phyloP scores from a whole-genome alignment of 164 flowering plant genomes.

The Berberis thunbergii region DNA sequence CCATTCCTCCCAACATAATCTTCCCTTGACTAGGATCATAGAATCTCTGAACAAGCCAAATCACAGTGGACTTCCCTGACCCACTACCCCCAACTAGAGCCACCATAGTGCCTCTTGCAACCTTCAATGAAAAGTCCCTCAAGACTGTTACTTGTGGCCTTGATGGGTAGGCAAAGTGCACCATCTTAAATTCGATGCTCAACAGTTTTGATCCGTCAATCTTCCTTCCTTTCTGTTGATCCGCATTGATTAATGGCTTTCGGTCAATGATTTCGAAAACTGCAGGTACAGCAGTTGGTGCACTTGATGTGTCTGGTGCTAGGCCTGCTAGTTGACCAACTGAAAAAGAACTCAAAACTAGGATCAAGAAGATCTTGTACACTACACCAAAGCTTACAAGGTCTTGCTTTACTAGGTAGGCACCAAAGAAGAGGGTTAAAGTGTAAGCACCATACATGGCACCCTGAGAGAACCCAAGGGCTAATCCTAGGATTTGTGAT shows the following conservation, averaged over 20 bases:
- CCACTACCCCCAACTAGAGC: conserved; percentile 75
- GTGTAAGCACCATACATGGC: conserved; percentile 81
- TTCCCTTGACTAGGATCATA: conserved; percentile 61
- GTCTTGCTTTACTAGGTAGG: conserved; percentile 33
- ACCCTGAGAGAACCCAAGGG: conserved; percentile 62
- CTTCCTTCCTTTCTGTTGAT: conserved; percentile 29
- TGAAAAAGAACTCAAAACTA: conserved; percentile 70
- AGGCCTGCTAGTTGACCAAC: conserved; percentile 78
- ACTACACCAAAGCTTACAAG: conserved; percentile 40
- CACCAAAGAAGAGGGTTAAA: conserved; percentile 53
- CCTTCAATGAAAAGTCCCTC: conserved; percentile 42
- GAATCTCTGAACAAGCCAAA: conserved; percentile 67
- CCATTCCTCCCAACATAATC: conserved; percentile 46
- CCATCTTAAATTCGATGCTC: conserved; percentile 55
- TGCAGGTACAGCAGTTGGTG: conserved; percentile 43
- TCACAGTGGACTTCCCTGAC: conserved; percentile 65
- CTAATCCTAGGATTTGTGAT: conserved; percentile 54
- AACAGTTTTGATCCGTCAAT: conserved; percentile 24
- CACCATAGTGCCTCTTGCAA: conserved; percentile 57
- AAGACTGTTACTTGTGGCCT: conserved; percentile 51
- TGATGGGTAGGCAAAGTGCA: conserved; percentile 62
- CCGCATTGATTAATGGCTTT: conserved; percentile 34
- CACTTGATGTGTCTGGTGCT: conserved; percentile 72
- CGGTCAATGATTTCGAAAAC: conserved; percentile 39
- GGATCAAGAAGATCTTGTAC: conserved; percentile 57